Evolutionary conservation across 2,329 filamentous ascomycete genomes (phyloP), one percentile per base, ranked within the genome.

Genomic region (Exutisphaerella laricina): DNA sequence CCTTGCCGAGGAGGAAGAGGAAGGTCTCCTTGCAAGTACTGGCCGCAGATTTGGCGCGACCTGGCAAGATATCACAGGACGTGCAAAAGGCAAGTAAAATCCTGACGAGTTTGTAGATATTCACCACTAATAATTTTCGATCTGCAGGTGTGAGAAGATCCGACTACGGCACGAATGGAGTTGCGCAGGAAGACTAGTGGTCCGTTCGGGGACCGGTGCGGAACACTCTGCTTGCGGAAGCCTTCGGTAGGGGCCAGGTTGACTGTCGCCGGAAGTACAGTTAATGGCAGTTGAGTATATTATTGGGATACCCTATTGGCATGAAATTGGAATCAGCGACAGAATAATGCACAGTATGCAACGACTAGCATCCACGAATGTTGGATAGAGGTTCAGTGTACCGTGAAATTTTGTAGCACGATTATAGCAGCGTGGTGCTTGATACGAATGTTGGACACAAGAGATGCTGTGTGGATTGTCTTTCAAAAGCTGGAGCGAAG

Each of bases 1-100:
- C 60, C 82, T 89, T 12, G 87, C 94, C 64, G 85, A 83, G 21
- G 88, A 90, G 13, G 92, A 97, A 62, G 92, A 98, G 60, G 92
- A 98, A 68, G 87, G 89, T 8, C 70, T 98, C 36, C 70, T 98
- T 34, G 87, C 88, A 0, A 88, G 80, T 56, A 94, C 88, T 0
- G 81, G 88, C 4, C 71, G 88, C 44, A 76, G 88, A 22, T 88
- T 94, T 54, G 84, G 85, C 31, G 87, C 87, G 4, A 88, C 85
- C 1, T 96, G 88, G 88, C 79, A 90, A 62, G 88, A 94, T 61
- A 83, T 94, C 38, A 86, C 84, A 1, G 84, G 84, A 1, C 64
- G 75, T 16, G 66, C 69, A 30, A 62, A 59, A 45, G 62, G 63
- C 20, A 10, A 33, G 30, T 18, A 7, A 10, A 33, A 3, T 6